phyloP scores from a whole-genome alignment of 805 yeast genomes.

The Saccharomycopsis sp. region DNA sequence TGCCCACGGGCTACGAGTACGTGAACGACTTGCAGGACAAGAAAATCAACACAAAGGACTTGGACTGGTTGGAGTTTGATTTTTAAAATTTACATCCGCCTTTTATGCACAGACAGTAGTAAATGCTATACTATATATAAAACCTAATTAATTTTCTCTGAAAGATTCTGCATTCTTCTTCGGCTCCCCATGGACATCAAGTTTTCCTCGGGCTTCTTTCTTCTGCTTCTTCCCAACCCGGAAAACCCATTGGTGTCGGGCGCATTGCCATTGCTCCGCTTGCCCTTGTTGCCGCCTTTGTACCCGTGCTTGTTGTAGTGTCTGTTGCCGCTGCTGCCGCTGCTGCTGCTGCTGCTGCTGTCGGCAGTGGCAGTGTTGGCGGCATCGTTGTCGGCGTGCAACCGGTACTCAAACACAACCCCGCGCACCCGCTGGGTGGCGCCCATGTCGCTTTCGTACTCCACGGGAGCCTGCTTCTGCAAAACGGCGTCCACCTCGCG shows the following conservation, averaged over 20 bases:
- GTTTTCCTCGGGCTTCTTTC: conserved; percentile 5
- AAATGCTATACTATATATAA: no score
- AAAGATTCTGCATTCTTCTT: conserved; percentile 17
- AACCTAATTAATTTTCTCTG: no score
- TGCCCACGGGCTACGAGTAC: no score
- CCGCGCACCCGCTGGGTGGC: conserved; percentile 36
- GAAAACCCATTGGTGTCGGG: conserved; percentile 7
- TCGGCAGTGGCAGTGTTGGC: conserved; percentile 1
- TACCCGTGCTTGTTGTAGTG: conserved; percentile 1
- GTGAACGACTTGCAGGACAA: no score
- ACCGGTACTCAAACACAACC: conserved; percentile 38
- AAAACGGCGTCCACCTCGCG: conserved; percentile 40
- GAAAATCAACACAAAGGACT: conserved; percentile 3
- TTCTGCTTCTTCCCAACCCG: conserved; percentile 16
- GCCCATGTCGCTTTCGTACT: conserved; percentile 27
- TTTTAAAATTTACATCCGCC: no score
- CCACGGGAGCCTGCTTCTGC: conserved; percentile 30
- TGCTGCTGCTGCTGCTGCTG: no score
- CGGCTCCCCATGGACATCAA: conserved; percentile 17
- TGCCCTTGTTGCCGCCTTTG: conserved; percentile 3
- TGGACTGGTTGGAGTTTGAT: conserved; percentile 2
- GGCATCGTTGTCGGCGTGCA: conserved; percentile 36
- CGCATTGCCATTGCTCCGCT: background rate
- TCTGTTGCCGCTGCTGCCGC: no score
- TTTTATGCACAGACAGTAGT: no score